Conservation (phyloP, 768 basidiomycete genomes). For the Tephrocybe sp. region DNA sequence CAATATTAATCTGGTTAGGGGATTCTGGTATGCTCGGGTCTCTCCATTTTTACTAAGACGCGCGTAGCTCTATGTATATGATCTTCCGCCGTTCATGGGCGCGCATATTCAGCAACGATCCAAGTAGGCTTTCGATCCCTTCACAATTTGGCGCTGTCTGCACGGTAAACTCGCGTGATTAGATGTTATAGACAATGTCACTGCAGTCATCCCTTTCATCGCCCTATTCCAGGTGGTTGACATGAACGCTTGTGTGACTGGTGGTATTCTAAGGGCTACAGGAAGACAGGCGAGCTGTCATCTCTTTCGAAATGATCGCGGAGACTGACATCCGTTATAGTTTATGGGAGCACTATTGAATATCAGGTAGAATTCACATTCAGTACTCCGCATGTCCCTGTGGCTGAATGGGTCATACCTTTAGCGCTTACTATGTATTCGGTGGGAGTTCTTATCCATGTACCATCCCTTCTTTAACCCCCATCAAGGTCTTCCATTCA, state of each 20-base stretch:
- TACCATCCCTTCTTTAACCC: background rate
- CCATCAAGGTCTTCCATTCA: background rate
- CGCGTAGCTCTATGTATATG: conserved; percentile 48
- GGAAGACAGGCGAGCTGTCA: conserved; percentile 61
- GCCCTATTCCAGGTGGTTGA: conserved; percentile 85
- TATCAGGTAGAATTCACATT: conserved; percentile 43
- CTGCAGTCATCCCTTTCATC: conserved; percentile 69
- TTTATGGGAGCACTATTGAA: conserved; percentile 76
- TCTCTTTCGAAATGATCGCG: background rate
- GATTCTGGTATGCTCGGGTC: background rate
- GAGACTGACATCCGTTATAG: conserved; percentile 29
- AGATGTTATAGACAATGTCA: conserved; percentile 59
- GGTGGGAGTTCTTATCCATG: conserved; percentile 17
- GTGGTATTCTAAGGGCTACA: conserved; percentile 76
- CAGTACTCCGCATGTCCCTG: no score
- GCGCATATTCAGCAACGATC: conserved; percentile 72
- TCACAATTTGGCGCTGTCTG: background rate
- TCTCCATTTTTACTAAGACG: background rate
- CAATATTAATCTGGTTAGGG: background rate
- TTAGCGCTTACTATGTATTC: conserved; percentile 1
- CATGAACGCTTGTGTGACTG: conserved; percentile 60
- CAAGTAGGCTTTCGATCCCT: conserved; percentile 33
- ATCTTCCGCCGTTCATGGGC: conserved; percentile 66
- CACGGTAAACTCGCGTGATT: conserved; percentile 1
- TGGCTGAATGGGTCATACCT: background rate